Evolutionary conservation across 108 stramenopile genomes (phyloP).

Genomic region (Mediolabrus comicus): DNA sequence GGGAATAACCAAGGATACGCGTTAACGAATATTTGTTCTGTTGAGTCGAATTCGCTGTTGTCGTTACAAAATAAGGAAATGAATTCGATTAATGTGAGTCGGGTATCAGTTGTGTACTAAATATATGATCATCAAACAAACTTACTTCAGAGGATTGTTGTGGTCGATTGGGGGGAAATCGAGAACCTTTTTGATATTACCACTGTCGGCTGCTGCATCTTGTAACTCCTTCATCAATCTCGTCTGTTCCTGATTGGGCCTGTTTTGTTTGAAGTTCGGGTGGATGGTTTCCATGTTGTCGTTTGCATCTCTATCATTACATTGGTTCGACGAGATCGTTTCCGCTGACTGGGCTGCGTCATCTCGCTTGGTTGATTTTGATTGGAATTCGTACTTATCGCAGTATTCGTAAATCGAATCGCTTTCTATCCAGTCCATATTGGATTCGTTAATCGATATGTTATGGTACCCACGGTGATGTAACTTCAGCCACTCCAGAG

Average conservation of each 20-base stretch:
- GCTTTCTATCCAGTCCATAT: constrained; percentile 13
- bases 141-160: background rate
- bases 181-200: background rate
- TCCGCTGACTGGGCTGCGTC: too few species aligned
- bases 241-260: too few species aligned
- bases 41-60: background rate
- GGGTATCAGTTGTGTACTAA: background rate
- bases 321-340: too few species aligned
- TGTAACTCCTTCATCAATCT: too few species aligned
- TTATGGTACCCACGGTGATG: constrained; percentile 12
- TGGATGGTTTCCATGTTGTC: too few species aligned
- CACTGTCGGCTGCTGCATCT: background rate
- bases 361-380: too few species aligned
- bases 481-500: constrained; percentile 14
- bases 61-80: background rate
- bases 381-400: too few species aligned
- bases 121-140: background rate
- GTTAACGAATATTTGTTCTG: too few species aligned
- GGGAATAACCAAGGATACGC: background rate
- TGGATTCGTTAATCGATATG: background rate
- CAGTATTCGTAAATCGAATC: background rate
- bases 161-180: background rate
- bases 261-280: too few species aligned
- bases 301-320: too few species aligned
- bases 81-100: too few species aligned